Evolutionary conservation across 495 filamentous ascomycete genomes (phyloP), one percentile per base, ranked within the genome.

Genomic region (Penicillium taxi): DNA sequence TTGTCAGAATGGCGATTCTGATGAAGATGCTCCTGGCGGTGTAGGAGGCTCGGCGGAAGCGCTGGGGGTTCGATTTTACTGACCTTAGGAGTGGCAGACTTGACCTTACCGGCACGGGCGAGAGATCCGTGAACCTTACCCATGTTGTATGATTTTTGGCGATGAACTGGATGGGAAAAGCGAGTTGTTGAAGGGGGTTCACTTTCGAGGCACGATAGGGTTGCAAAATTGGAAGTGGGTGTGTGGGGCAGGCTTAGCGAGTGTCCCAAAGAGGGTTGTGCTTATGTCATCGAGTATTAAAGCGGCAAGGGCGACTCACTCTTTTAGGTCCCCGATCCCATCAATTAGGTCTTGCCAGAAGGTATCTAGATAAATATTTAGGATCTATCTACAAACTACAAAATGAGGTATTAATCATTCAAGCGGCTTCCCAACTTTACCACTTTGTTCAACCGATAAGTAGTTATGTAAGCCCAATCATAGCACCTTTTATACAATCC

Each of bases 81-180:
- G 75, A 85, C 83, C 81, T 91, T 90, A 56, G 85, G 85, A 56
- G 86, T 90, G 61, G 86, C 84, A 63, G 82, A 82, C 78, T 87
- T 86, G 72, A 91, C 85, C 74, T 91, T 91, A 75, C 90, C 91
- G 59, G 90, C 89, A 83, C 89, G 89, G 64, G 89, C 89, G 69
- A 96, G 84, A 56, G 53, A 56, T 28, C 53, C 53, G 53, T 56
- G 53, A 56, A 56, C 53, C 53, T 56, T 56, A 56, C 53, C 53
- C 53, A 56, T 56, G 41, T 53, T 56, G 53, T 50, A 56, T 56
- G 47, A 55, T 50, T 54, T 41, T 47, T 52, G 52, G 42, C 47
- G 49, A 47, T 53, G 37, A 41, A 54, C 41, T 37, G 32, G 35
- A 29, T 32, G 35, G 37, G 37, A 38, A 33, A 28, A 48, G 24